Base-by-base conservation (phyloP, 169 alveolate genomes). In the Cryptosporidium baileyi region DNA sequence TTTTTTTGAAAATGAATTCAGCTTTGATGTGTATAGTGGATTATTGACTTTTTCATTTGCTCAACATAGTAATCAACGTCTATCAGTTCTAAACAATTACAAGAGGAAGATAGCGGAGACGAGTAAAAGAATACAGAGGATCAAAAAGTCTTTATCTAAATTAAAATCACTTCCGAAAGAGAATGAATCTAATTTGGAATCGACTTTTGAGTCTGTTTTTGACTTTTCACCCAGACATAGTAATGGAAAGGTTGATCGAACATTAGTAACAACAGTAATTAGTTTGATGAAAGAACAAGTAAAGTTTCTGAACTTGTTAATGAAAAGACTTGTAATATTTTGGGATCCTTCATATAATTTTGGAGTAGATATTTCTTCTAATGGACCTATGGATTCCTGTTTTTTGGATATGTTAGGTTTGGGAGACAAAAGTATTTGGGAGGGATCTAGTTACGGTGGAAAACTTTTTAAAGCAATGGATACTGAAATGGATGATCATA, bases 361-460 rank as follows among this genome's bases (percentile, higher is more conserved):
- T 51, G 85, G 85, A 5, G 24, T 74, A n/a, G 85, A 74, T 57
- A 74, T 74, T 24, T 36, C 65, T n/a, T 74, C 85, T 6, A 52
- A 57, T 19, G 40, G 13, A 13, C 17, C 19, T 11, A 2, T 41
- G 1, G 85, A 74, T 11, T 54, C 28, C 6, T 60, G 61, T 19
- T 74, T 74, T 74, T 61, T 74, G 15, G 85, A 74, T 36, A 74
- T 74, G 85, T 36, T 74, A 24, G 85, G 85, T 3, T 41, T 74
- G 34, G 85, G 85, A n/a, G 61, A 74, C 38, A 57, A 54, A 28
- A 30, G 45, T 1, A 17, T 74, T 9, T 74, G 85, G 74, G 61
- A 34, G 17, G 54, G 49, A 57, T 34, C 63, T 13, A 54, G 1
- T 26, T 74, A 17, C 2, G 85, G 85, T 8, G 85, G 85, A 22